Percentiles rank a stretch among this genome's conserved stretches.
Evolutionary conservation across 2,329 filamentous ascomycete species (phyloP).

Genomic region (Aspergillus viridinutans): DNA sequence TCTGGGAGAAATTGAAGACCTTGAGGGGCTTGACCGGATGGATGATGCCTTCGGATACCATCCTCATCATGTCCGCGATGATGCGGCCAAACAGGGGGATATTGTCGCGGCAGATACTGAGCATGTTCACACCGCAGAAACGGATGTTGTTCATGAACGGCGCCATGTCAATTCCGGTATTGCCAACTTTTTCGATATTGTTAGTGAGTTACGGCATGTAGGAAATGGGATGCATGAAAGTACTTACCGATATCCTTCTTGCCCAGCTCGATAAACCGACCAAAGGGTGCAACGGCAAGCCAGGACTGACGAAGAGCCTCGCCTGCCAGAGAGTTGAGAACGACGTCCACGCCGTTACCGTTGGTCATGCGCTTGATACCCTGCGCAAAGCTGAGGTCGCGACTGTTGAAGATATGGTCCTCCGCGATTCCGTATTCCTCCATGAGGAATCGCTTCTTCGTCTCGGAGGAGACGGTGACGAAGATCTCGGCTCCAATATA

Average conservation of each 20-base stretch:
- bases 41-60: neutral
- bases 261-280: neutral
- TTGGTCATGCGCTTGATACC: neutral
- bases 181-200: too few relatives aligned
- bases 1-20: neutral
- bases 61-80: neutral
- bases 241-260: neutral
- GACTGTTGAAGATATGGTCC: conserved; percentile 17
- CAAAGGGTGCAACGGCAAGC: neutral
- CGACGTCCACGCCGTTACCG: neutral
- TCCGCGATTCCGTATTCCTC: conserved; percentile 11
- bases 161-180: neutral
- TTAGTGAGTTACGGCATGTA: too few relatives aligned
- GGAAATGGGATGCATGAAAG: too few relatives aligned
- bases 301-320: neutral
- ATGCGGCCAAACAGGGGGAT: too few relatives aligned
- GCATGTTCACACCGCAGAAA: neutral
- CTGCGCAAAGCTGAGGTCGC: conserved; percentile 5
- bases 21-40: neutral
- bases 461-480: conserved; percentile 18
- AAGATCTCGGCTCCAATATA: conserved; percentile 20
- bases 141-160: neutral
- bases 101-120: neutral
- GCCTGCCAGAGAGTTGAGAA: neutral
- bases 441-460: conserved; percentile 21